Percentiles rank a stretch among this genome's conserved stretches.
Evolutionary conservation across 2,329 filamentous ascomycete genomes (phyloP).

Genomic region (Dactylella cylindrospora): DNA sequence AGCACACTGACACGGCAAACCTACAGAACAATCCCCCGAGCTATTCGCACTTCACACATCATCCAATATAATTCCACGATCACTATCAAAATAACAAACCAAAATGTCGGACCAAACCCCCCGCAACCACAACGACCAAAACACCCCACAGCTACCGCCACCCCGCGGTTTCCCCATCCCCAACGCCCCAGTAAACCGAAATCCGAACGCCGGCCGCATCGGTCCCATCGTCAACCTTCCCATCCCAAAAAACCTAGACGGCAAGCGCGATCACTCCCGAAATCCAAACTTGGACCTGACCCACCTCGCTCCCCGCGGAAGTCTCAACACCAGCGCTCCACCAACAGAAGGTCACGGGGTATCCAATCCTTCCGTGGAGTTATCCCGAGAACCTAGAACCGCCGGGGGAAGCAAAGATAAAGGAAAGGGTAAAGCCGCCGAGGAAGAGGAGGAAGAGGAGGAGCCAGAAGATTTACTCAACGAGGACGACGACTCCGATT

Average conservation of each 20-base stretch:
- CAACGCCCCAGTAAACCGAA: slow-evolving; percentile 12
- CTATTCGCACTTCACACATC: no score
- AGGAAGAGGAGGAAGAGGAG: background rate
- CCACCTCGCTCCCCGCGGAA: background rate
- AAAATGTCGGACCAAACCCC: no score
- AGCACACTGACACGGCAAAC: no score
- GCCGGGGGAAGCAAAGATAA: background rate
- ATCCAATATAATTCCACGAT: no score
- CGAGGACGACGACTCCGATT: background rate
- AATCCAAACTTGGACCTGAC: slow-evolving; percentile 15
- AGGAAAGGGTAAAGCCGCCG: background rate
- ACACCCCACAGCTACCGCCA: no score
- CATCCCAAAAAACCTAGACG: slow-evolving; percentile 25
- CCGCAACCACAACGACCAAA: no score
- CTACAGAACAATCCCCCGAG: no score
- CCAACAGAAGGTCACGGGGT: background rate
- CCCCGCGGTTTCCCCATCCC: slow-evolving; percentile 22
- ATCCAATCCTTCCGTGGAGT: background rate
- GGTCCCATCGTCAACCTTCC: slow-evolving; percentile 20
- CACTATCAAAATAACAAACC: no score
- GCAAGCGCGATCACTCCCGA: slow-evolving; percentile 16
- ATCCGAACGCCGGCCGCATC: slow-evolving; percentile 8
- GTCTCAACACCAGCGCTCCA: slow-evolving; percentile 2
- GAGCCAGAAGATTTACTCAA: background rate
- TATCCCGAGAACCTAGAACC: slow-evolving; percentile 1